Evolutionary conservation across 176 grass and related monocot species (phyloP).

Genomic region (Avena insularis): DNA sequence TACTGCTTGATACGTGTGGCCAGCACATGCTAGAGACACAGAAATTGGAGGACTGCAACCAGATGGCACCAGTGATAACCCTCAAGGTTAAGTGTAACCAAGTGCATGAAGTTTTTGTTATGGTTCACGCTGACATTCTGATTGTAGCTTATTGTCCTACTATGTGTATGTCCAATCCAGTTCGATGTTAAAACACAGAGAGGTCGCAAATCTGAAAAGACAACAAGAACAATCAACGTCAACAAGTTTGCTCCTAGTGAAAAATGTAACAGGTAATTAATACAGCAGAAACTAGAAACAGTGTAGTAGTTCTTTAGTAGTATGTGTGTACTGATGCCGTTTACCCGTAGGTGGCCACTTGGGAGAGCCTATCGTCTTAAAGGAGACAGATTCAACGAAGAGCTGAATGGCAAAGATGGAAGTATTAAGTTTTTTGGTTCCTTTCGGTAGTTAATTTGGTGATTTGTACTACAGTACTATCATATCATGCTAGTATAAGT

Average conservation of each 20-base stretch:
- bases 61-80: neutral
- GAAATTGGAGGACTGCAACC: neutral
- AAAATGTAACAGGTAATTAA: constrained; percentile 19
- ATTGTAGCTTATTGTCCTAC: no score
- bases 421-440: no score
- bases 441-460: neutral
- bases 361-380: neutral
- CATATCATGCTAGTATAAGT: neutral
- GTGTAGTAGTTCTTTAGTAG: no score
- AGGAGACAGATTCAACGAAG: neutral
- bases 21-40: constrained; percentile 3
- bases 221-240: constrained; percentile 8
- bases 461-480: neutral
- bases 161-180: no score
- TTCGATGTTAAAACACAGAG: neutral
- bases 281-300: neutral
- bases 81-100: constrained; percentile 12
- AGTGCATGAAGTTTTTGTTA: neutral
- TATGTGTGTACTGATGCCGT: neutral
- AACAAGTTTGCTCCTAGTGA: constrained; percentile 25
- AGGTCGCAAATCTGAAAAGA: constrained; percentile 16
- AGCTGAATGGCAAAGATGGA: neutral
- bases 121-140: neutral
- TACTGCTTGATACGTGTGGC: constrained; percentile 23
- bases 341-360: constrained; percentile 17